A percentile compares a stretch with the other conserved stretches of the same genome.
Conservation (phyloP, 2,329 filamentous ascomycete species). For the Arthroderma sp. region DNA sequence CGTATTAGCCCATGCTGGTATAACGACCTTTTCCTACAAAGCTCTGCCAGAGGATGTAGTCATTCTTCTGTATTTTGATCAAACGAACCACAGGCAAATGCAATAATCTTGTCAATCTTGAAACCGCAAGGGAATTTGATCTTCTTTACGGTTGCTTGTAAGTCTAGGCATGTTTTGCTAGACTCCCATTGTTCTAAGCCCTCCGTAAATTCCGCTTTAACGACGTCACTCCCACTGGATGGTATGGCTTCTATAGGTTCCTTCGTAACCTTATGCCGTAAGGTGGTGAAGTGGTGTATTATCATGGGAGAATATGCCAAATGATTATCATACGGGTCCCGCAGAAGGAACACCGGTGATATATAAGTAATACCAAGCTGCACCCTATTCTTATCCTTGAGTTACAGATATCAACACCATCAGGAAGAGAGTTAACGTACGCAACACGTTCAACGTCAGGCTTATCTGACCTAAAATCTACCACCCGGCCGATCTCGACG, state of each 20-base stretch:
- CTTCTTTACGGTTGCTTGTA: neutral
- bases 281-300: neutral
- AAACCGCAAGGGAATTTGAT: neutral
- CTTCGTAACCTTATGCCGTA: neutral
- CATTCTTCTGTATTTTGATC: too few species aligned
- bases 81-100: conserved; percentile 8
- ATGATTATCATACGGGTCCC: neutral
- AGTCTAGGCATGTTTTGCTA: neutral
- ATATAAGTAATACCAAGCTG: neutral
- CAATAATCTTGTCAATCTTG: conserved; percentile 11
- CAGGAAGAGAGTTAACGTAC: neutral
- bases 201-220: neutral
- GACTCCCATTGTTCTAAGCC: neutral
- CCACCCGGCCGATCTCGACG: neutral
- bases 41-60: neutral
- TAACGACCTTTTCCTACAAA: neutral
- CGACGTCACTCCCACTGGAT: neutral
- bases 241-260: neutral
- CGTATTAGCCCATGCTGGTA: conserved; percentile 20
- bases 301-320: neutral
- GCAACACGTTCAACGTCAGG: neutral
- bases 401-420: neutral
- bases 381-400: neutral
- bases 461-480: too few species aligned
- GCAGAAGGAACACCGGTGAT: neutral